Percentiles rank a stretch among this genome's conserved stretches.
Conservation (phyloP, 177 flowering plant genomes). For the Tripterygium wilfordii region DNA sequence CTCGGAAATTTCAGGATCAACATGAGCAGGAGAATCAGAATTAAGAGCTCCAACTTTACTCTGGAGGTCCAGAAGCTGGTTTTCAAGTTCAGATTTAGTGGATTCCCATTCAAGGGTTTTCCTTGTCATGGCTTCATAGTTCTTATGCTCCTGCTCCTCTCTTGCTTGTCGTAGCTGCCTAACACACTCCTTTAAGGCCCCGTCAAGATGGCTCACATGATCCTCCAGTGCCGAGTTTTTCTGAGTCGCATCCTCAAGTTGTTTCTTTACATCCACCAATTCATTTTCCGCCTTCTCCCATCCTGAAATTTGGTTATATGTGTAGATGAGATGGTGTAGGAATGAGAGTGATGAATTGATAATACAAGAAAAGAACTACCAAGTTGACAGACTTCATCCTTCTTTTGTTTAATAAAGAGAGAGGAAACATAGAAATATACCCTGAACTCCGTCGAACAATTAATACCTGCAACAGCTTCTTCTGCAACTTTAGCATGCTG, state of each 20-base stretch:
- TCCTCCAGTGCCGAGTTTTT: slow-evolving; percentile 60
- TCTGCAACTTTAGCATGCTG: slow-evolving; percentile 95
- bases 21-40: slow-evolving; percentile 19
- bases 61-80: slow-evolving; percentile 52
- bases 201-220: slow-evolving; percentile 76
- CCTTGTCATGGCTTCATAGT: slow-evolving; percentile 52
- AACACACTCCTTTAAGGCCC: slow-evolving; percentile 91
- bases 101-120: slow-evolving; percentile 61
- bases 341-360: too few species aligned
- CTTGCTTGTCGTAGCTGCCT: slow-evolving; percentile 75
- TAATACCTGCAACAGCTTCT: slow-evolving; percentile 99
- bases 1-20: slow-evolving; percentile 24
- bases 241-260: slow-evolving; percentile 60
- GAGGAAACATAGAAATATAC: too few species aligned
- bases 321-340: too few species aligned
- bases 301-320: slow-evolving; percentile 53
- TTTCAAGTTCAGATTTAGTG: slow-evolving; percentile 50
- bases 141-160: slow-evolving; percentile 77
- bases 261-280: slow-evolving; percentile 49
- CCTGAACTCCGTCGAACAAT: too few species aligned
- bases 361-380: too few species aligned
- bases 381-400: too few species aligned
- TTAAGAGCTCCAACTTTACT: slow-evolving; percentile 34
- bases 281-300: slow-evolving; percentile 98
- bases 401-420: too few species aligned